Percentiles rank a stretch among this genome's conserved stretches.
Evolutionary conservation across 78 protist genomes (phyloP).

Genomic region (Dictyostelium firmibasis): DNA sequence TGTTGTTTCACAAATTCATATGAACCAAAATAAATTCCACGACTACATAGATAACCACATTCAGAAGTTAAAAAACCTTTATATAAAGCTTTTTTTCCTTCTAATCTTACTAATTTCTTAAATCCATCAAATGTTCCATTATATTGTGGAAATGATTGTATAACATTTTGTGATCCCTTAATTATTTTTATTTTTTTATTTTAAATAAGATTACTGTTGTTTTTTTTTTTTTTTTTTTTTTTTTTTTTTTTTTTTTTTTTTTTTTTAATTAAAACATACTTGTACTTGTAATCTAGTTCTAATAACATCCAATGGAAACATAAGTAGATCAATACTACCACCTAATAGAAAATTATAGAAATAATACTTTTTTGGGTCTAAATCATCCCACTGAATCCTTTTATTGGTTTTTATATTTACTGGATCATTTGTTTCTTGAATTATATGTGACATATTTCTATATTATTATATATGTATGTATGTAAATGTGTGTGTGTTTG

Average conservation of each 20-base stretch:
- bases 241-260: not conserved
- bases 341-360: slow-evolving; percentile 42
- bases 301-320: slow-evolving; percentile 65
- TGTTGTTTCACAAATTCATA: slow-evolving; percentile 49
- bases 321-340: slow-evolving; percentile 28
- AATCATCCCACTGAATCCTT: slow-evolving; percentile 71
- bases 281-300: slow-evolving; percentile 74
- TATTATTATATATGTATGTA: too few species aligned
- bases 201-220: not conserved
- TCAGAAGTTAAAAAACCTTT: slow-evolving; percentile 58
- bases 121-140: slow-evolving; percentile 59
- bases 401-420: not conserved
- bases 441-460: not conserved
- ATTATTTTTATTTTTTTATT: not conserved
- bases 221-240: not conserved
- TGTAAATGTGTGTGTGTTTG: not conserved
- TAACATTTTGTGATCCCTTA: slow-evolving; percentile 44
- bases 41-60: slow-evolving; percentile 44
- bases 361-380: slow-evolving; percentile 70
- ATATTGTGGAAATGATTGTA: slow-evolving; percentile 55
- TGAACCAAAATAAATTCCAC: slow-evolving; percentile 43
- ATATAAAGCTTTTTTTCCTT: slow-evolving; percentile 40
- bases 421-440: not conserved
- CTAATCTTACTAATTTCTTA: slow-evolving; percentile 19
- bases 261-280: not conserved